These are phyloP conservation scores for Trametes cinnabarina DNA, from an alignment of 768 basidiomycete species.

Conservation along the genomic window DNA sequence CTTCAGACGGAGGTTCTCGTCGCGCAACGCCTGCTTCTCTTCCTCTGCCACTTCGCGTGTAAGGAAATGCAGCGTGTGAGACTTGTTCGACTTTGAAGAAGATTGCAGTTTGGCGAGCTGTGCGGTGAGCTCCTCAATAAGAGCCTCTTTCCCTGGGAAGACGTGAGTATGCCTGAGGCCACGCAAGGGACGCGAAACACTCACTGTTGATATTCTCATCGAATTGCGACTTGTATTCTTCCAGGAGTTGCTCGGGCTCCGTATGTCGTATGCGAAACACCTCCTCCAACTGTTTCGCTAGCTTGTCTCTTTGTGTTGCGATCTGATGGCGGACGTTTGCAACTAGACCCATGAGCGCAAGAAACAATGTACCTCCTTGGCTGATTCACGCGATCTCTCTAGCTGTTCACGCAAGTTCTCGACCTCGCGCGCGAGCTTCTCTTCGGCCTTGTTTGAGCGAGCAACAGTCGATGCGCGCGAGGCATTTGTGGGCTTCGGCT, in stretches of 20 bases:
- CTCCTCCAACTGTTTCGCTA: constrained; percentile 59
- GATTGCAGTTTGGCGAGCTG: constrained; percentile 52
- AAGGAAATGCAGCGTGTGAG: constrained; percentile 58
- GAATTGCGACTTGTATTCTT: constrained; percentile 48
- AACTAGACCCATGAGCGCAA: too few relatives aligned
- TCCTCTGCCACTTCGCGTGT: constrained; percentile 73
- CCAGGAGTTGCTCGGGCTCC: constrained; percentile 59
- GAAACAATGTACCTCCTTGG: constrained; percentile 23
- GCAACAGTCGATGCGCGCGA: neutral
- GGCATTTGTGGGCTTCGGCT: constrained; percentile 9
- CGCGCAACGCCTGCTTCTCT: constrained; percentile 54
- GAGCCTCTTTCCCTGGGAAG: constrained; percentile 53
- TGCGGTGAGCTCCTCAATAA: constrained; percentile 53
- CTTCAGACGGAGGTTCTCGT: constrained; percentile 46
- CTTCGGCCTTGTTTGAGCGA: constrained; percentile 11
- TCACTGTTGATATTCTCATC: constrained; percentile 54
- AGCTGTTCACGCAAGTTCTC: constrained; percentile 25
- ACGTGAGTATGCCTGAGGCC: neutral
- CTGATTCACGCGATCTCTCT: constrained; percentile 17
- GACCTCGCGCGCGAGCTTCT: constrained; percentile 16
- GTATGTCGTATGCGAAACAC: constrained; percentile 55
- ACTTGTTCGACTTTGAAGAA: constrained; percentile 47
- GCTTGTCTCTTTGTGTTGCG: constrained; percentile 26
- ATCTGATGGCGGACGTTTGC: constrained; percentile 8
- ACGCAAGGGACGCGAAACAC: constrained; percentile 9